Evolutionary conservation across 345 rosid genomes (phyloP).

Genomic region (Carallia pectinifolia): DNA sequence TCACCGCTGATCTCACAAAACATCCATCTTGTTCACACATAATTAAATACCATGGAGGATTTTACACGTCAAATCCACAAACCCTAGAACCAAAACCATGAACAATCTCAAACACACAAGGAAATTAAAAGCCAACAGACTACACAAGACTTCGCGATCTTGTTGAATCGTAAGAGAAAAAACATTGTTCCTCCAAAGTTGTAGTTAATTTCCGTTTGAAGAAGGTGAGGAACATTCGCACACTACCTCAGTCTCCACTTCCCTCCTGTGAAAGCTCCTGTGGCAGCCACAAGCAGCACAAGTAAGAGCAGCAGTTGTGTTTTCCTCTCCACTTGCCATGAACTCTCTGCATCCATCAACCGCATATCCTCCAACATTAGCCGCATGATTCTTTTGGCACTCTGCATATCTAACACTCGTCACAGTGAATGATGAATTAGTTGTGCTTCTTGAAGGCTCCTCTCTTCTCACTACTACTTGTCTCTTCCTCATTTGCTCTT

Average conservation of each 20-base stretch:
- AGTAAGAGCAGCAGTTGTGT: conserved; percentile 26
- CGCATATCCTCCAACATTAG: conserved; percentile 62
- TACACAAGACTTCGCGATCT: not conserved
- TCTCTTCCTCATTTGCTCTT: conserved; percentile 56
- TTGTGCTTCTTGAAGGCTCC: conserved; percentile 44
- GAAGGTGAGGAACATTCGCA: conserved; percentile 57
- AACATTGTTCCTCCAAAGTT: not conserved
- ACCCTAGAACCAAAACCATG: conserved; percentile 1
- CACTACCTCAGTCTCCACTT: conserved; percentile 57
- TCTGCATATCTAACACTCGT: conserved; percentile 62
- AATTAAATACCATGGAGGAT: not conserved
- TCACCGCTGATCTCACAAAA: not conserved
- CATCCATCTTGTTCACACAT: not conserved
- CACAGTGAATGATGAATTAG: conserved; percentile 36
- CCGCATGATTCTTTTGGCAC: conserved; percentile 84
- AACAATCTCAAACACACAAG: conserved; percentile 6
- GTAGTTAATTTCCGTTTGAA: conserved; percentile 17
- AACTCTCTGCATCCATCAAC: conserved; percentile 86
- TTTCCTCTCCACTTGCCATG: conserved; percentile 59
- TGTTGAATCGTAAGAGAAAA: too few species aligned
- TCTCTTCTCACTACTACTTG: conserved; percentile 64
- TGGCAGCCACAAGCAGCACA: conserved; percentile 44
- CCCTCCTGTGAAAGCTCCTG: conserved; percentile 32
- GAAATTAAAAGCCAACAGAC: conserved; percentile 12
- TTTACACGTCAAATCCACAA: not conserved